Evolutionary conservation across 2,329 filamentous ascomycete species (phyloP).

Genomic region (Clonostachys rosea): DNA sequence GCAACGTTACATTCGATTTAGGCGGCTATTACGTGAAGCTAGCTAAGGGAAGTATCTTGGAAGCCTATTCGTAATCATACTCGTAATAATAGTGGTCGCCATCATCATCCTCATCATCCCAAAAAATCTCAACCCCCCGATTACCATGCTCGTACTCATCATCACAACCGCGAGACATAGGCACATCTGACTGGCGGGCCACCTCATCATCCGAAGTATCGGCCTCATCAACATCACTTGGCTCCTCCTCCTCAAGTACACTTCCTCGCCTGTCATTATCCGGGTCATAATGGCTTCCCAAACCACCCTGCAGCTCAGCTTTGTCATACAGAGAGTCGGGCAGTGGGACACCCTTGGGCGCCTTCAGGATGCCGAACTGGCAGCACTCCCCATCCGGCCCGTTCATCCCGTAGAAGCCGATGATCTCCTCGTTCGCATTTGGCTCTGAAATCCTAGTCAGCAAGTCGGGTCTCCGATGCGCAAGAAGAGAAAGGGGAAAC

Average conservation of each 20-base stretch:
- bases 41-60: too few species aligned
- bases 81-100: slow-evolving; percentile 28
- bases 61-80: slow-evolving; percentile 26
- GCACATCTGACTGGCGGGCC: slow-evolving; percentile 35
- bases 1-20: too few species aligned
- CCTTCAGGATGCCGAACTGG: slow-evolving; percentile 44
- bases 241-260: too few species aligned
- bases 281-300: too few species aligned
- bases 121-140: too few species aligned
- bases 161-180: slow-evolving; percentile 28
- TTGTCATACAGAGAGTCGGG: slow-evolving; percentile 33
- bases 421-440: slow-evolving; percentile 25
- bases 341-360: slow-evolving; percentile 27
- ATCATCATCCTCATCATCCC: slow-evolving; percentile 8
- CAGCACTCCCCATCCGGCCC: slow-evolving; percentile 13
- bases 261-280: too few species aligned
- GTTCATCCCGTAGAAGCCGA: slow-evolving; percentile 40
- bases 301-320: slow-evolving; percentile 29
- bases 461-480: background rate
- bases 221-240: too few species aligned
- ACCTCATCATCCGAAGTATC: too few species aligned
- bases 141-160: background rate
- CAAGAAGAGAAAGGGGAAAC: background rate
- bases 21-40: too few species aligned
- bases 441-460: slow-evolving; percentile 17